Conservation (phyloP, 2,329 filamentous ascomycete species). For the Xylariaceae sp. region DNA sequence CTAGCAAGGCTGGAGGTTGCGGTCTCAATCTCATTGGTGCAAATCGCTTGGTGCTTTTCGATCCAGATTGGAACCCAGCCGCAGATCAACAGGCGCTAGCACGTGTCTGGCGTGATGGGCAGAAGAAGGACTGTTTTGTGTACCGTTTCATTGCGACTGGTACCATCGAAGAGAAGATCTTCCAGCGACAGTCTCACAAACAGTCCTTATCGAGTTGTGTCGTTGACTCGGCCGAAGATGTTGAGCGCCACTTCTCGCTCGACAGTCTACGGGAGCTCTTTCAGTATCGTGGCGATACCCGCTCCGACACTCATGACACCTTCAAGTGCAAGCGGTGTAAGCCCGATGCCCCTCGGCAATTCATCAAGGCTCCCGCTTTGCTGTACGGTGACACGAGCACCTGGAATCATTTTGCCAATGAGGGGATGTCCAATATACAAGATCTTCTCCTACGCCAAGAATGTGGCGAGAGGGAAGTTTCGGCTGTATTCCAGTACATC, state of each 20-base stretch:
- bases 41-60: slow-evolving; percentile 83
- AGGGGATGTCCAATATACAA: slow-evolving; percentile 77
- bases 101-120: slow-evolving; percentile 96
- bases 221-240: slow-evolving; percentile 93
- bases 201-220: slow-evolving; percentile 95
- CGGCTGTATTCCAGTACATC: slow-evolving; percentile 97
- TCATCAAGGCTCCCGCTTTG: slow-evolving; percentile 89
- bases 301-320: slow-evolving; percentile 93
- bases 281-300: slow-evolving; percentile 82
- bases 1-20: slow-evolving; percentile 93
- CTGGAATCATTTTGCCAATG: slow-evolving; percentile 98
- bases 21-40: slow-evolving; percentile 81
- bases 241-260: slow-evolving; percentile 92
- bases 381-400: slow-evolving; percentile 96
- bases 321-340: slow-evolving; percentile 98
- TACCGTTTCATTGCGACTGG: slow-evolving; percentile 99
- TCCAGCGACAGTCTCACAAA: slow-evolving; percentile 97
- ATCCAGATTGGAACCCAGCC: slow-evolving; percentile 97
- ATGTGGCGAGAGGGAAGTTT: slow-evolving; percentile 73
- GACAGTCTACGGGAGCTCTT: slow-evolving; percentile 91
- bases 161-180: slow-evolving; percentile 98
- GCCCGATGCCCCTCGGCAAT: slow-evolving; percentile 74
- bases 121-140: slow-evolving; percentile 99
- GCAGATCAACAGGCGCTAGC: slow-evolving; percentile 96
- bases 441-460: slow-evolving; percentile 90